Percentiles rank a stretch among this genome's conserved stretches.
phyloP scores from a whole-genome alignment of 352 stramenopile genomes.

The Blastocystis sp. region DNA sequence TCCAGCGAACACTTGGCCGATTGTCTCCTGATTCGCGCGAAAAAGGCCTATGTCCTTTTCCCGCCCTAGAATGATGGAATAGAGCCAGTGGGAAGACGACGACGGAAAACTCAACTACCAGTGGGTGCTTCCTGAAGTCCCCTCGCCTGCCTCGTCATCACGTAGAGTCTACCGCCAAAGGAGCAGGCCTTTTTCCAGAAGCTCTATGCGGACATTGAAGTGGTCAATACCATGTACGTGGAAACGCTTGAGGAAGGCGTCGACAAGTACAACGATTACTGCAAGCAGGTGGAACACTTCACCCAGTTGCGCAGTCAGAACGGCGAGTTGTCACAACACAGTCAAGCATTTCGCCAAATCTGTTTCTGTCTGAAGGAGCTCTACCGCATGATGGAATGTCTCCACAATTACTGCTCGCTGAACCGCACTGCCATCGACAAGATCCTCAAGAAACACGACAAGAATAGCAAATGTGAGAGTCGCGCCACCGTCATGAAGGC shows the following conservation, averaged over 20 bases:
- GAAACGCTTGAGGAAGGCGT: slow-evolving; percentile 11
- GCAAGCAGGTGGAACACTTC: slow-evolving; percentile 1
- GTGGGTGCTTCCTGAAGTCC: slow-evolving; percentile 10
- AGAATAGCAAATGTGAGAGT: slow-evolving; percentile 15
- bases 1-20: not conserved
- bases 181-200: slow-evolving; percentile 49
- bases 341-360: not conserved
- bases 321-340: not conserved
- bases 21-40: slow-evolving; percentile 14
- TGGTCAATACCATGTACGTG: slow-evolving; percentile 52
- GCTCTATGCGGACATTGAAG: slow-evolving; percentile 46
- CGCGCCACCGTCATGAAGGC: slow-evolving; percentile 9
- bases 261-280: not conserved
- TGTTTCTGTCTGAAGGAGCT: slow-evolving; percentile 50
- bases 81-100: slow-evolving; percentile 48
- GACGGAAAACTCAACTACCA: slow-evolving; percentile 5
- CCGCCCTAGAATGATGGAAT: not conserved
- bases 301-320: not conserved
- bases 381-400: slow-evolving; percentile 43
- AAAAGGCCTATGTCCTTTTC: not conserved
- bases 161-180: not conserved
- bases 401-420: slow-evolving; percentile 50
- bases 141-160: not conserved
- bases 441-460: slow-evolving; percentile 56
- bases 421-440: slow-evolving; percentile 54